phyloP scores from a whole-genome alignment of 805 yeast genomes.

The Groenewaldozyma salmanticensis region DNA sequence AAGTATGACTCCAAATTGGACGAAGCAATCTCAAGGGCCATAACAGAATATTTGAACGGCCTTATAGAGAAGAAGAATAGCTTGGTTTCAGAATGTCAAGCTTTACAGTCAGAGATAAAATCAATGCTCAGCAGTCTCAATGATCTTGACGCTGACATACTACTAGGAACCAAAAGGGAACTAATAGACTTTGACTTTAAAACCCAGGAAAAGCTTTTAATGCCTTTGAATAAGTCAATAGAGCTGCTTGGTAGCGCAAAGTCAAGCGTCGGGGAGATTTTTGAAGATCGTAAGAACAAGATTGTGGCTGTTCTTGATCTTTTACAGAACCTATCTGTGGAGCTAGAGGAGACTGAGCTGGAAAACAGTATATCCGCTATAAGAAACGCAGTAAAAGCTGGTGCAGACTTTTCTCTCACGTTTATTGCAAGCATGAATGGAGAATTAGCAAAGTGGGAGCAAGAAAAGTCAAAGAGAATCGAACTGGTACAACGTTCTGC shows the following conservation, averaged over 20 bases:
- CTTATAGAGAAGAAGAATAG: slow-evolving; percentile 22
- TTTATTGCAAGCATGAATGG: too few relatives aligned
- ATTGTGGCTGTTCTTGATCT: slow-evolving; percentile 7
- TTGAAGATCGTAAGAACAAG: slow-evolving; percentile 6
- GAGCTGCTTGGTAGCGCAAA: slow-evolving; percentile 13
- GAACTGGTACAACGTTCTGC: slow-evolving; percentile 16
- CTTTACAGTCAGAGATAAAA: slow-evolving; percentile 12
- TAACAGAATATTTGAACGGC: slow-evolving; percentile 22
- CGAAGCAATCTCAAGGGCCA: slow-evolving; percentile 18
- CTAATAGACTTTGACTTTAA: slow-evolving; percentile 1
- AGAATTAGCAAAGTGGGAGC: slow-evolving; percentile 19
- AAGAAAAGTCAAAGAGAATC: slow-evolving; percentile 17
- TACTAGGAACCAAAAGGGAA: slow-evolving; percentile 9
- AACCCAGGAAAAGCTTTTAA: too few relatives aligned
- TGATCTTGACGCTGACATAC: slow-evolving; percentile 12
- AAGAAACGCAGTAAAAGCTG: background rate
- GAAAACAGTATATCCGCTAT: background rate
- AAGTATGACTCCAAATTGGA: slow-evolving; percentile 19
- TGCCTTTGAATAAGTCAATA: too few relatives aligned
- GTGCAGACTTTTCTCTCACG: too few relatives aligned
- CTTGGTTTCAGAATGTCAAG: slow-evolving; percentile 15
- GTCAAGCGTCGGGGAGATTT: slow-evolving; percentile 13
- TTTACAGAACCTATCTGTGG: background rate
- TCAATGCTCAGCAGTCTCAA: slow-evolving; percentile 17
- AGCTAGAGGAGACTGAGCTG: background rate